Evolutionary conservation across 371 early-diverging fungal genomes (phyloP).

Genomic region (Gilbertella persicaria): DNA sequence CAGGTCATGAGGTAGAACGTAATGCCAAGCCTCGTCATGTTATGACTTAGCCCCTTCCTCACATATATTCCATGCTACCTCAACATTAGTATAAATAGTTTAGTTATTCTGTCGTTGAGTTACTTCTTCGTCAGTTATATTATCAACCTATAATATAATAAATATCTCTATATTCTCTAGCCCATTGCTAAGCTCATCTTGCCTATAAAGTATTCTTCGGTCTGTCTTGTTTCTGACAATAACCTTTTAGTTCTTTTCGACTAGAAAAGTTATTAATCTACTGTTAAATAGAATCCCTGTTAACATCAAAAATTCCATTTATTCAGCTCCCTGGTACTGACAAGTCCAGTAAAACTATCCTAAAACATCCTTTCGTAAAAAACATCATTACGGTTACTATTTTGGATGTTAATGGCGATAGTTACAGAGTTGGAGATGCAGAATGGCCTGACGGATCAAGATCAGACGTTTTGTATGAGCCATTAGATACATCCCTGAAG

Average conservation of each 20-base stretch:
- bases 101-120: too few relatives aligned
- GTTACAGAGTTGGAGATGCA: conserved; percentile 12
- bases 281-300: conserved; percentile 10
- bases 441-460: conserved; percentile 15
- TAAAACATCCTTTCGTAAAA: conserved; percentile 10
- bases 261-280: conserved; percentile 8
- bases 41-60: too few relatives aligned
- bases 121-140: too few relatives aligned
- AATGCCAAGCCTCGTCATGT: too few relatives aligned
- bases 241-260: conserved; percentile 5
- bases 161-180: too few relatives aligned
- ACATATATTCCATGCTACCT: too few relatives aligned
- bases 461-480: conserved; percentile 15
- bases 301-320: conserved; percentile 12
- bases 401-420: conserved; percentile 15
- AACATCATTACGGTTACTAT: conserved; percentile 8
- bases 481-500: conserved; percentile 8
- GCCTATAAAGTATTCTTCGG: too few relatives aligned
- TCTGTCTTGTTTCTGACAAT: too few relatives aligned
- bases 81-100: too few relatives aligned
- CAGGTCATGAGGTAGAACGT: too few relatives aligned
- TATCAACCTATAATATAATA: too few relatives aligned
- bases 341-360: conserved; percentile 13
- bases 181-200: too few relatives aligned
- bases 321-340: conserved; percentile 16